Evolutionary conservation across 495 filamentous ascomycete genomes (phyloP), one percentile per base, ranked within the genome.

Genomic region (Xylona heveae): DNA sequence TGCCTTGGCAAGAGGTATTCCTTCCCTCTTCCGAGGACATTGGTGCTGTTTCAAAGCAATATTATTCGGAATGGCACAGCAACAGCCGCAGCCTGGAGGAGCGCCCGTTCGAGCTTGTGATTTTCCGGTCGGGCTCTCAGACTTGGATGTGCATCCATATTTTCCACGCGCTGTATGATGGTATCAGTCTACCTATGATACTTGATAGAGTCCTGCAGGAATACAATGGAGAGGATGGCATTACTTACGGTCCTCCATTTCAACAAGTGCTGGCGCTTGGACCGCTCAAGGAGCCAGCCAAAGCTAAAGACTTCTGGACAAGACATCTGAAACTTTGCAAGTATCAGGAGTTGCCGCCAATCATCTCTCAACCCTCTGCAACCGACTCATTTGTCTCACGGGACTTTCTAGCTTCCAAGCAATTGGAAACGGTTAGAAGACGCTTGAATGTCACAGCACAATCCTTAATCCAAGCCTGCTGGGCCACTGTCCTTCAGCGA

Each of bases 91-190:
- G 28, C 8, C 32, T 50, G 8, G 35, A 53, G 2, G 35, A 36
- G 3, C 37, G 38, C n/a, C 47, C 62, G 4, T 58, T 63, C 37
- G 53, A 60, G 35, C 38, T 69, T 19, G 41, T 53, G 6, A 33
- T 70, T 9, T 34, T 64, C 9, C 35, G 41, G 12, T 50, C 47
- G 12, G 35, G 40, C 2, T 35, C 36, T 0, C 43, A 36, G 14
- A 42, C 38, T 3, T 37, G 63, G 0, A 49, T 85, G 19, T 52
- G 51, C 13, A 43, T 88, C 18, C 61, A 71, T 25, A 68, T 88
- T 0, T 85, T 88, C 49, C 85, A 95, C 44, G 79, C 68, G 4
- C 52, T 94, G 0, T 95, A 94, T 42, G 85, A 95, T 53, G 84
- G 76, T 1, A 76, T 66, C 42, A 85, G 79, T 33, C 59, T 91